Evolutionary conservation across 805 yeast genomes (phyloP).

Genomic region (Nakazawaea wyomingensis): DNA sequence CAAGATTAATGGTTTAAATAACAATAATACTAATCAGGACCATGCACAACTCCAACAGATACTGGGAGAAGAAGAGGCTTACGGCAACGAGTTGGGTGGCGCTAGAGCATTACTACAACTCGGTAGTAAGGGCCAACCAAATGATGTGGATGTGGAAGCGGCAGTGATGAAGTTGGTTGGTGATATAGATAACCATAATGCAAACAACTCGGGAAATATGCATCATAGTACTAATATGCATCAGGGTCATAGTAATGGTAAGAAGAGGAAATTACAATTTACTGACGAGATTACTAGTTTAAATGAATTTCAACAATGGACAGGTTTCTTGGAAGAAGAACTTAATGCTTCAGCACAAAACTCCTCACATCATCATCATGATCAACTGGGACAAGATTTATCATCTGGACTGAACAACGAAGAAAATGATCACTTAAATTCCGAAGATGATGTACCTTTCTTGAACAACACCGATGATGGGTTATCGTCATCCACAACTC

Average conservation of each 20-base stretch:
- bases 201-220: neutral
- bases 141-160: conserved; percentile 55
- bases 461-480: conserved; percentile 25
- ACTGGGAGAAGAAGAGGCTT: conserved; percentile 7
- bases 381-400: neutral
- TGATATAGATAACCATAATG: conserved; percentile 37
- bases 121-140: conserved; percentile 15
- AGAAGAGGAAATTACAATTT: conserved; percentile 24
- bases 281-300: conserved; percentile 41
- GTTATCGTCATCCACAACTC: conserved; percentile 10
- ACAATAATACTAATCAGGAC: neutral
- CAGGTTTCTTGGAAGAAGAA: conserved; percentile 43
- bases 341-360: conserved; percentile 8
- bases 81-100: conserved; percentile 21
- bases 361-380: conserved; percentile 7
- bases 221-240: neutral
- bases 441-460: conserved; percentile 20
- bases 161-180: conserved; percentile 74
- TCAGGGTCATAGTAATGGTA: conserved; percentile 10
- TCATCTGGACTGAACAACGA: neutral
- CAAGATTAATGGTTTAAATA: conserved; percentile 1
- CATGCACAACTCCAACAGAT: neutral
- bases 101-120: conserved; percentile 24
- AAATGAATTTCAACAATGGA: conserved; percentile 52
- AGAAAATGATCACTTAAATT: conserved; percentile 12